These are phyloP conservation scores for Daldinia concentrica DNA, from an alignment of 495 filamentous ascomycete species.

Conservation along the genomic window DNA sequence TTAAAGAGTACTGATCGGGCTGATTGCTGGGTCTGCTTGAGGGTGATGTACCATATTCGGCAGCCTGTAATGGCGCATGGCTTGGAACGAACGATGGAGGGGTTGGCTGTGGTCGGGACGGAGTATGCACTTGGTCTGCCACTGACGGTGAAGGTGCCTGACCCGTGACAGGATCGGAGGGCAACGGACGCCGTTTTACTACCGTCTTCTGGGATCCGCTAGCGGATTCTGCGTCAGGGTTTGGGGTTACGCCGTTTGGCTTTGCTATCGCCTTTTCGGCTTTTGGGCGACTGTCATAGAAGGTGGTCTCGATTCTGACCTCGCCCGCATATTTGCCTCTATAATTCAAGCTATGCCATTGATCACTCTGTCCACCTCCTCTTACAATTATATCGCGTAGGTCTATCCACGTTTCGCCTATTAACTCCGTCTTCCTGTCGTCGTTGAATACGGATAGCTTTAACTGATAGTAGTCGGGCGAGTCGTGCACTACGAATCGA, in stretches of 20 bases:
- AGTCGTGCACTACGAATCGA: constrained; percentile 95
- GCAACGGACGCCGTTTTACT: constrained; percentile 81
- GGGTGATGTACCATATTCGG: constrained; percentile 56
- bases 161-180: constrained; percentile 72
- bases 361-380: constrained; percentile 90
- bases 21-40: constrained; percentile 46
- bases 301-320: constrained; percentile 93
- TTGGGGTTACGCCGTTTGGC: constrained; percentile 55
- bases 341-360: constrained; percentile 88
- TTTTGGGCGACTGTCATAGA: constrained; percentile 89
- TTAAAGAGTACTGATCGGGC: constrained; percentile 44
- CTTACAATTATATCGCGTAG: constrained; percentile 81
- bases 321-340: constrained; percentile 95
- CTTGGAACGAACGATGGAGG: constrained; percentile 46
- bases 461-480: constrained; percentile 90
- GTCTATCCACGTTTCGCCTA: constrained; percentile 90
- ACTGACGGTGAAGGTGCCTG: constrained; percentile 51
- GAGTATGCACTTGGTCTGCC: constrained; percentile 53
- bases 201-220: constrained; percentile 52
- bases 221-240: constrained; percentile 40
- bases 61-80: constrained; percentile 54
- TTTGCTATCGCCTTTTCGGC: constrained; percentile 69
- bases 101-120: constrained; percentile 53
- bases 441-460: constrained; percentile 98
- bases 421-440: constrained; percentile 94